A percentile compares a stretch with the other conserved stretches of the same genome.
Evolutionary conservation across 768 basidiomycete genomes (phyloP).

Genomic region (Mycena epipterygia): DNA sequence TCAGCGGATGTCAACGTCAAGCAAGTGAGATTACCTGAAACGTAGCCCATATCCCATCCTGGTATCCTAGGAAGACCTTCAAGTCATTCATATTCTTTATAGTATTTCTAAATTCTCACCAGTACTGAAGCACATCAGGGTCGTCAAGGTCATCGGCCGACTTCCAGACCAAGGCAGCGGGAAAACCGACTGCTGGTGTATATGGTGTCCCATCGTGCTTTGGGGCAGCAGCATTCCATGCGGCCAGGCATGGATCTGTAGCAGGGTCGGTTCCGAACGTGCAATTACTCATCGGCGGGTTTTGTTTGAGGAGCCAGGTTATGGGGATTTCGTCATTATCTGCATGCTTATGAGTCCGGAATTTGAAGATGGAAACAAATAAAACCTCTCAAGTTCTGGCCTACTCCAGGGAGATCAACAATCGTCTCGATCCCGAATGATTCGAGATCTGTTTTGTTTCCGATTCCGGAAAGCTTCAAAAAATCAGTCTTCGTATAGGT

Average conservation of each 20-base stretch:
- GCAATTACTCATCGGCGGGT: slow-evolving; percentile 11
- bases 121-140: slow-evolving; percentile 22
- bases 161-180: slow-evolving; percentile 12
- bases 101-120: slow-evolving; percentile 8
- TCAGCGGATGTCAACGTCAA: slow-evolving; percentile 10
- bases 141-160: slow-evolving; percentile 13
- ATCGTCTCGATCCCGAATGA: slow-evolving; percentile 20
- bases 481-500: neutral
- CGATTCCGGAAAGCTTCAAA: slow-evolving; percentile 21
- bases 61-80: slow-evolving; percentile 9
- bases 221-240: slow-evolving; percentile 18
- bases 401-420: slow-evolving; percentile 19
- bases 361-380: neutral
- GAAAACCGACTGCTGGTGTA: slow-evolving; percentile 12
- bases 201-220: slow-evolving; percentile 19
- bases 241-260: slow-evolving; percentile 17
- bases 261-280: slow-evolving; percentile 17
- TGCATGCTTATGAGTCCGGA: neutral
- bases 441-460: slow-evolving; percentile 17
- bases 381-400: slow-evolving; percentile 14
- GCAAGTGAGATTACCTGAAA: slow-evolving; percentile 14
- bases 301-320: slow-evolving; percentile 15
- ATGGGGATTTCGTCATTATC: slow-evolving; percentile 24
- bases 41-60: slow-evolving; percentile 14
- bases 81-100: slow-evolving; percentile 9